Evolutionary conservation across 495 filamentous ascomycete species (phyloP), one percentile per base, ranked within the genome.

Genomic region (Xylaria cubensis): DNA sequence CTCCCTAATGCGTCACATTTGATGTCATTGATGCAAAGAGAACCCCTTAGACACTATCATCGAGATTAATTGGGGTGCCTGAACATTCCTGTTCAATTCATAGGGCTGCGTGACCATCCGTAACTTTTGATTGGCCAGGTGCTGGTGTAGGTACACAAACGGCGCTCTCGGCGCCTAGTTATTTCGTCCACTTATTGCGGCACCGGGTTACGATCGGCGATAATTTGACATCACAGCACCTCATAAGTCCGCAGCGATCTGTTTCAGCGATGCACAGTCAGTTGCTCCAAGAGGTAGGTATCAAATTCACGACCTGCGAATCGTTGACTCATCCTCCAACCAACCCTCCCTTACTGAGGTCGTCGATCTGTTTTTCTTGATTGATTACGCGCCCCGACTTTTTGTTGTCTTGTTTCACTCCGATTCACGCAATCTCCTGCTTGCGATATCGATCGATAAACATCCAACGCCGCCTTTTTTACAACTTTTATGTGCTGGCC

Each of bases 151-250:
- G 32, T 36, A 8, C 56, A 36, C 34, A 61, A 61, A 39, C 36
- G 7, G 36, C 36, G 36, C 36, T 6, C 26, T 29, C 29, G 56
- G 56, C 29, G 56, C 56, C 29, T 29, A 29, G 26, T 29, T 61
- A 41, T 61, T 61, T 34, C 1, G 6, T 39, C 7, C 26, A 53
- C 15, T 15, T 21, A 36, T 15, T 19, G 15, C 4, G 32, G 8
- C 39, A 21, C 10, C 32, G 7, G 17, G 58, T 32, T 12, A 39
- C 2, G 58, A 61, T 61, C 58, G 58, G 58, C 58, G 58, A 61
- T 39, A 39, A 39, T 8, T 61, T 61, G 58, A 61, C 58, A 61
- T 61, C 58, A 61, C 58, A n/a, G 21, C 17, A 29, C 26, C 56
- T 50, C 46, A 50, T 21, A 50, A 50, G 46, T n/a, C 46, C 19